phyloP scores from a whole-genome alignment of 139 green algal genomes.

The Pycnococcus provasolii region DNA sequence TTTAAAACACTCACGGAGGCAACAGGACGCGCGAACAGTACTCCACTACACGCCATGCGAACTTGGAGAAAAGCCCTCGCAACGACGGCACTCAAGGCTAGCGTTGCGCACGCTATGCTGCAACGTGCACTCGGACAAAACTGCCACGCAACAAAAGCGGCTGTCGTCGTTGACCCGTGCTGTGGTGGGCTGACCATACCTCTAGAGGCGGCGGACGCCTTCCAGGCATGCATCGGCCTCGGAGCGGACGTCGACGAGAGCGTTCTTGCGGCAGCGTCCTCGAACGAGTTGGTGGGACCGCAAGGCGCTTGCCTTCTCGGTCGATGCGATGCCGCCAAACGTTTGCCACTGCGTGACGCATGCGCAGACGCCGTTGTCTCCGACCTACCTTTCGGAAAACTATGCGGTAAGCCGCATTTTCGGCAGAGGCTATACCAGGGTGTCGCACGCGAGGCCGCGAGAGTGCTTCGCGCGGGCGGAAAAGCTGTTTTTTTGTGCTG shows the following conservation, averaged over 20 bases:
- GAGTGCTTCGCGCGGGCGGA: not conserved
- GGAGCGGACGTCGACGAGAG: not conserved
- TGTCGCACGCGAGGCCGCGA: not conserved
- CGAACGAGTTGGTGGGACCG: not conserved
- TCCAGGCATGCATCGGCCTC: not conserved
- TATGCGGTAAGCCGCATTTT: not conserved
- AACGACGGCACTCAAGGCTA: not conserved
- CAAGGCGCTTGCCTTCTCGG: not conserved
- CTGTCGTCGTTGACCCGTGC: not conserved
- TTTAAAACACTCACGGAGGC: not conserved
- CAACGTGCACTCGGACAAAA: not conserved
- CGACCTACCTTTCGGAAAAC: not conserved
- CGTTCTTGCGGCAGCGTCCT: not conserved
- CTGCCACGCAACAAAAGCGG: not conserved
- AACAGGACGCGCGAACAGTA: not conserved
- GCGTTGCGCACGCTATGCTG: not conserved
- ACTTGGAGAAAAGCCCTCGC: not conserved
- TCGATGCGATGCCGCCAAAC: not conserved
- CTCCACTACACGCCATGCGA: not conserved
- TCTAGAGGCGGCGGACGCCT: not conserved
- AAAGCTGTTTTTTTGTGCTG: not conserved
- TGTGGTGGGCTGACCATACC: not conserved
- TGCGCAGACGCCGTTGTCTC: not conserved
- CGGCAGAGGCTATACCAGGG: not conserved
- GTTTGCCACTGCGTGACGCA: not conserved